Conservation (phyloP, 805 yeast genomes). For the Sungouiozyma intestinalis region DNA sequence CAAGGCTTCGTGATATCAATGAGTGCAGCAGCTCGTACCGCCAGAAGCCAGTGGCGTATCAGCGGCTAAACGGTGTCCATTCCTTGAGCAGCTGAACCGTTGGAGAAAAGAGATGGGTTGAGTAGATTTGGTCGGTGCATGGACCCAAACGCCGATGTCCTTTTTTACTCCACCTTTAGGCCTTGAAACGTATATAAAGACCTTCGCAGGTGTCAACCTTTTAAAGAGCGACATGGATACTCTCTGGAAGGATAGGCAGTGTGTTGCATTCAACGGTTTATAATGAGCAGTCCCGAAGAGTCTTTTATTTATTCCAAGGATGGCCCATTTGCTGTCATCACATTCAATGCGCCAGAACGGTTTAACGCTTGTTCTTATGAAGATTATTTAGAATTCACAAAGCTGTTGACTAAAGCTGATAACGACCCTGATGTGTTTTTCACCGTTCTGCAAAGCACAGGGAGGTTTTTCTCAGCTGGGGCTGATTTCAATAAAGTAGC, state of each 20-base stretch:
- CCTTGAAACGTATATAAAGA: background rate
- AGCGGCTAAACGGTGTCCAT: too few species aligned
- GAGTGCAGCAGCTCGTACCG: too few species aligned
- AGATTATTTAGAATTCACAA: constrained; percentile 53
- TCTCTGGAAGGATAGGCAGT: too few species aligned
- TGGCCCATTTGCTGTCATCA: constrained; percentile 44
- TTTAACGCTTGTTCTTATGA: constrained; percentile 58
- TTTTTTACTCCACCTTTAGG: background rate
- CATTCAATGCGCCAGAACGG: constrained; percentile 48
- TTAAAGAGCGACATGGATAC: background rate
- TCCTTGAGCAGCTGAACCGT: too few species aligned
- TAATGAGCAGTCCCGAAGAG: constrained; percentile 4
- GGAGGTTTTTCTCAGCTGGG: constrained; percentile 75
- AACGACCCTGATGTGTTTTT: constrained; percentile 47
- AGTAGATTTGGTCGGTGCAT: background rate
- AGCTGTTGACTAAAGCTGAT: constrained; percentile 51
- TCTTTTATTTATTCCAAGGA: constrained; percentile 11
- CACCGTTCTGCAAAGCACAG: constrained; percentile 61
- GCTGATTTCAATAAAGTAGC: constrained; percentile 48
- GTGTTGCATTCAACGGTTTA: too few species aligned
- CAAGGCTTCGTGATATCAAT: too few species aligned
- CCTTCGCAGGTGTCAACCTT: background rate
- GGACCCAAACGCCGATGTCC: background rate
- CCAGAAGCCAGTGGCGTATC: too few species aligned
- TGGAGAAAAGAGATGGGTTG: background rate